These are phyloP conservation scores for Saccharomyces cerevisiae DNA, from an alignment of 805 yeast genomes.

Conservation along the genomic window DNA sequence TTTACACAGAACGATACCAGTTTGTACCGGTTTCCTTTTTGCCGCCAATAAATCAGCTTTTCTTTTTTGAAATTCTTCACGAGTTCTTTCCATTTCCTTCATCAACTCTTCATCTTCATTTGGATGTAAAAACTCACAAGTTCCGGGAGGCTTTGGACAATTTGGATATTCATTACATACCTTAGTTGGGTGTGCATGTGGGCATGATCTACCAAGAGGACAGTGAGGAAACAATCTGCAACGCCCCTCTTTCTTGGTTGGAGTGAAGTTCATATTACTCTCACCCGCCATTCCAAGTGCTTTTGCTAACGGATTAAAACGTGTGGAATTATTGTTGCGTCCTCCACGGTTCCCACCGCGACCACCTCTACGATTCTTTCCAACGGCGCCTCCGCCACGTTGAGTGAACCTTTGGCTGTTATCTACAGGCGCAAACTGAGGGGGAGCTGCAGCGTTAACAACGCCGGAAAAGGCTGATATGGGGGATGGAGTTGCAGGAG, in stretches of 20 bases:
- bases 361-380: conserved; percentile 11
- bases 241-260: conserved; percentile 50
- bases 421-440: conserved; percentile 7
- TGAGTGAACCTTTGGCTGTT: conserved; percentile 14
- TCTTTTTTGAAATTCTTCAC: conserved; percentile 42
- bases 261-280: conserved; percentile 31
- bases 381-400: conserved; percentile 14
- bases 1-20: conserved; percentile 60
- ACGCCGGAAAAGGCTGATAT: conserved; percentile 26
- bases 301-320: conserved; percentile 34
- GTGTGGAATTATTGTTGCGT: conserved; percentile 19
- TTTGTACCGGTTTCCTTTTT: conserved; percentile 32
- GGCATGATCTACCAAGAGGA: conserved; percentile 53
- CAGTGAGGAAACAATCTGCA: conserved; percentile 70
- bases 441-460: conserved; percentile 14
- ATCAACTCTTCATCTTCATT: conserved; percentile 73
- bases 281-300: conserved; percentile 30
- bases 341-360: conserved; percentile 18
- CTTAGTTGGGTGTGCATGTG: conserved; percentile 72
- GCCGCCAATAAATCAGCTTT: conserved; percentile 32
- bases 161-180: conserved; percentile 67
- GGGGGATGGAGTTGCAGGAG: conserved; percentile 3
- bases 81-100: conserved; percentile 57
- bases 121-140: conserved; percentile 77
- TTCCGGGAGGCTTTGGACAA: conserved; percentile 72